Evolutionary conservation across 179 eudicot genomes (phyloP).

Genomic region (Beta lomatogona): DNA sequence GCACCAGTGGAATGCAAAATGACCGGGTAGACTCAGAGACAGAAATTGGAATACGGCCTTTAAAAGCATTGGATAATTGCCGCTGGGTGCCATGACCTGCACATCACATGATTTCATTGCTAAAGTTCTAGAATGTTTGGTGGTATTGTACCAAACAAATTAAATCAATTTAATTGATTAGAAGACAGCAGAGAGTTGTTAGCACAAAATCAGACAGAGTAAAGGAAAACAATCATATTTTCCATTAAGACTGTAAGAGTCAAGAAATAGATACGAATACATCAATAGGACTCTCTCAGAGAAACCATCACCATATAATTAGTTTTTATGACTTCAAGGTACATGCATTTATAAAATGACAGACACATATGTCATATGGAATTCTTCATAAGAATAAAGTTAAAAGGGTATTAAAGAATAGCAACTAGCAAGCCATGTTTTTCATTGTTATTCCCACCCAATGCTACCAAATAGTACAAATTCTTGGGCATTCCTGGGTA

Average conservation of each 20-base stretch:
- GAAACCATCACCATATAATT: background rate
- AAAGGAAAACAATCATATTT: background rate
- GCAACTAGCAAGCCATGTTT: background rate
- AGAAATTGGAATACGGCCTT: conserved; percentile 28
- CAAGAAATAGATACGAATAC: background rate
- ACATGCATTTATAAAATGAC: background rate
- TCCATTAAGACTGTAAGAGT: background rate
- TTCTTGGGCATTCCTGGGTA: background rate
- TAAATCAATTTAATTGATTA: background rate
- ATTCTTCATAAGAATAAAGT: background rate
- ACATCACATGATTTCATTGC: conserved; percentile 7
- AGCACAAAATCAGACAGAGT: background rate
- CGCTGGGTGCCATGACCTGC: conserved; percentile 33
- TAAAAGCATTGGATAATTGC: conserved; percentile 29
- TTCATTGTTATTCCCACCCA: background rate
- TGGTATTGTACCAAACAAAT: background rate
- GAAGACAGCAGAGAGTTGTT: background rate
- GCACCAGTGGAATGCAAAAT: conserved; percentile 39
- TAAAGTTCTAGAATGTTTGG: background rate
- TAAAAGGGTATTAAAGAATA: background rate
- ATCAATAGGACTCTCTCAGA: background rate
- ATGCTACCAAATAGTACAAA: background rate
- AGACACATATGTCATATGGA: background rate
- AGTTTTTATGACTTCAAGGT: background rate
- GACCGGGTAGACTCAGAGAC: conserved; percentile 29